A percentile compares a stretch with the other conserved stretches of the same genome.
Conservation (phyloP, 495 filamentous ascomycete genomes). For the Barbatosphaeria neglecta region DNA sequence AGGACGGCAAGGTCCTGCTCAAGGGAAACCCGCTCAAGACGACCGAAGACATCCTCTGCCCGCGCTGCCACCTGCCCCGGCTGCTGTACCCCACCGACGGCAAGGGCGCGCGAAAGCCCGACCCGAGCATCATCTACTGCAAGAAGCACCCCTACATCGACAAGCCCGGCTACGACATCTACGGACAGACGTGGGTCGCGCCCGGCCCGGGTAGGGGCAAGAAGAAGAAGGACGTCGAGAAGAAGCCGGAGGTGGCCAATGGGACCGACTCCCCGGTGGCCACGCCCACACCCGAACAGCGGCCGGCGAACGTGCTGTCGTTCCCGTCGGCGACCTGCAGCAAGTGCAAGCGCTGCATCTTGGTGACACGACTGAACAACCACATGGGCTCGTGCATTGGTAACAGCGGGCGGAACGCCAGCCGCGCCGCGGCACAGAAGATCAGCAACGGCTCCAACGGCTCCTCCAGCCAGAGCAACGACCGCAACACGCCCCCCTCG, state of each 20-base stretch:
- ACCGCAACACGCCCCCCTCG: slow-evolving; percentile 42
- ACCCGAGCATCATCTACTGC: slow-evolving; percentile 60
- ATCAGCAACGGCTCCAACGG: slow-evolving; percentile 40
- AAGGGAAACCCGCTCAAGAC: slow-evolving; percentile 69
- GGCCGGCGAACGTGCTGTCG: slow-evolving; percentile 41
- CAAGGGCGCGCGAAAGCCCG: slow-evolving; percentile 45
- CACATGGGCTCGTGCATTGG: slow-evolving; percentile 76
- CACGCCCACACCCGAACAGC: slow-evolving; percentile 34
- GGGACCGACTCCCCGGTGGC: slow-evolving; percentile 36
- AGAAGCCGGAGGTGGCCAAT: slow-evolving; percentile 38
- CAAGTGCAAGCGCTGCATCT: slow-evolving; percentile 43
- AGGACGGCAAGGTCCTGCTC: slow-evolving; percentile 57
- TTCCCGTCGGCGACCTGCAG: slow-evolving; percentile 50
- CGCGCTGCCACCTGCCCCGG: slow-evolving; percentile 52
- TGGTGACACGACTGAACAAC: slow-evolving; percentile 49
- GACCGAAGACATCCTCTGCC: slow-evolving; percentile 57
- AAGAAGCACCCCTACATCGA: slow-evolving; percentile 62
- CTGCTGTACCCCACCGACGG: slow-evolving; percentile 53
- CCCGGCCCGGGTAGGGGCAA: slow-evolving; percentile 42
- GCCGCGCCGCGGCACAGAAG: slow-evolving; percentile 45
- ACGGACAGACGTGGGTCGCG: slow-evolving; percentile 60
- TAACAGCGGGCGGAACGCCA: slow-evolving; percentile 56
- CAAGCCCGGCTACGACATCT: slow-evolving; percentile 66
- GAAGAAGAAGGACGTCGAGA: slow-evolving; percentile 48
- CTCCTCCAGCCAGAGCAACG: slow-evolving; percentile 29